phyloP scores from a whole-genome alignment of 176 grass and related monocot genomes.

The Musa schizocarpa region DNA sequence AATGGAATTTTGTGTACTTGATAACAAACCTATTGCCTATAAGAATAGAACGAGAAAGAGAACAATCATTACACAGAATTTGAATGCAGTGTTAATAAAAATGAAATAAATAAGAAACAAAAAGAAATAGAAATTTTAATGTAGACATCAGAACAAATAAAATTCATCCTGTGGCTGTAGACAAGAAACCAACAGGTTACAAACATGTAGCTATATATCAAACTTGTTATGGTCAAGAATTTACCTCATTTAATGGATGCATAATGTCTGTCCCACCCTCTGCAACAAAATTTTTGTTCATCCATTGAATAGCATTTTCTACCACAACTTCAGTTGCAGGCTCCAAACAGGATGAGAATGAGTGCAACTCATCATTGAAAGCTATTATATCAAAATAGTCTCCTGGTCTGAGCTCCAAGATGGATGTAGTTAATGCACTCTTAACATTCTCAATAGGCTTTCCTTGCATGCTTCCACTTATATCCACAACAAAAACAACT shows the following conservation, averaged over 20 bases:
- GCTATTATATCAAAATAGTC: constrained; percentile 86
- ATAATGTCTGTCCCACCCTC: constrained; percentile 75
- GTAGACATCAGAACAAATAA: not conserved
- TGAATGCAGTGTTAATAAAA: not conserved
- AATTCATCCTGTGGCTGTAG: not conserved
- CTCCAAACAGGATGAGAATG: constrained; percentile 73
- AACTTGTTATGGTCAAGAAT: not conserved
- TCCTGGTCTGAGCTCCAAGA: constrained; percentile 55
- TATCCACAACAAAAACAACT: constrained; percentile 75
- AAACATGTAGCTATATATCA: not conserved
- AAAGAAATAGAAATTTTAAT: not conserved
- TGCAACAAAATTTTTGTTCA: constrained; percentile 49
- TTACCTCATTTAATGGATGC: constrained; percentile 72
- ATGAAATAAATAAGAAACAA: not conserved
- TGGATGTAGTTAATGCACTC: constrained; percentile 42
- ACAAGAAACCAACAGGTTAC: not conserved
- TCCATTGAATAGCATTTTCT: constrained; percentile 62
- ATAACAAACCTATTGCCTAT: constrained; percentile 70
- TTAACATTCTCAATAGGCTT: constrained; percentile 85
- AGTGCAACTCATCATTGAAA: constrained; percentile 62
- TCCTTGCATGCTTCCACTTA: constrained; percentile 91
- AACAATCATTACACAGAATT: not conserved
- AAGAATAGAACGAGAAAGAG: constrained; percentile 4
- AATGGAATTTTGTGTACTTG: constrained; percentile 44
- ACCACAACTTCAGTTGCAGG: constrained; percentile 53